Evolutionary conservation across 2,329 filamentous ascomycete species (phyloP).

Genomic region (Paramyrothecium roridum): DNA sequence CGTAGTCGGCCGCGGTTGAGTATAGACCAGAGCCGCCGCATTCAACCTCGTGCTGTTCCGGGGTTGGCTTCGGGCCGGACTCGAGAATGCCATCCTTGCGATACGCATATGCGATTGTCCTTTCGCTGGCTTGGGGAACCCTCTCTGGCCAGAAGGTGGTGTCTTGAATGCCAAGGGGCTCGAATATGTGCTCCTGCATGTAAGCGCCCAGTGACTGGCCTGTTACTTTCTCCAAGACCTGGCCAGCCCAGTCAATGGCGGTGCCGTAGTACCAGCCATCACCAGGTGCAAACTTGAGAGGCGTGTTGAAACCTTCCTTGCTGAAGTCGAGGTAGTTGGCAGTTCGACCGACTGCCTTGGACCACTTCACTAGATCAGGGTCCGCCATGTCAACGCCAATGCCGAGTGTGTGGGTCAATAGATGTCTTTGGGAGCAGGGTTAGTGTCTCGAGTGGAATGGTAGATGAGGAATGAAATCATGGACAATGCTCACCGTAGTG

Average conservation of each 20-base stretch:
- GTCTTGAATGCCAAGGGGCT: conserved; percentile 29
- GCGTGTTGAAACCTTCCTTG: conserved; percentile 36
- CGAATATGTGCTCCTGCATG: conserved; percentile 33
- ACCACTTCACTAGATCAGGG: conserved; percentile 37
- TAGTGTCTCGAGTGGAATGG: neutral
- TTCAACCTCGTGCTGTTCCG: conserved; percentile 29
- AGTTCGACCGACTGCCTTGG: conserved; percentile 26
- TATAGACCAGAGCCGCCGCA: conserved; percentile 42
- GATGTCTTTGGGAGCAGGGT: conserved; percentile 19
- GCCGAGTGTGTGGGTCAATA: conserved; percentile 49
- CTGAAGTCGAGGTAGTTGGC: conserved; percentile 26
- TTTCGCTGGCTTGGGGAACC: conserved; percentile 18
- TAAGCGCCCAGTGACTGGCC: conserved; percentile 31
- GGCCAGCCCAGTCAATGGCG: conserved; percentile 43
- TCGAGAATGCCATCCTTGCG: conserved; percentile 17
- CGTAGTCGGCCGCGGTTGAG: conserved; percentile 37
- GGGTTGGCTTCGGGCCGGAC: conserved; percentile 12
- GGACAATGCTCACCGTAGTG: conserved; percentile 24
- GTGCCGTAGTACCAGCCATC: conserved; percentile 47
- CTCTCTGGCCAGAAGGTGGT: conserved; percentile 32
- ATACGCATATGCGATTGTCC: conserved; percentile 14
- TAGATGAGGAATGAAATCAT: neutral
- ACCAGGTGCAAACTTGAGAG: conserved; percentile 41
- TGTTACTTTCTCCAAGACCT: conserved; percentile 37
- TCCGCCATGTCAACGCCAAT: conserved; percentile 39